Base-by-base conservation (phyloP, 176 grass and related monocot genomes). In the Puccinellia tenuiflora region DNA sequence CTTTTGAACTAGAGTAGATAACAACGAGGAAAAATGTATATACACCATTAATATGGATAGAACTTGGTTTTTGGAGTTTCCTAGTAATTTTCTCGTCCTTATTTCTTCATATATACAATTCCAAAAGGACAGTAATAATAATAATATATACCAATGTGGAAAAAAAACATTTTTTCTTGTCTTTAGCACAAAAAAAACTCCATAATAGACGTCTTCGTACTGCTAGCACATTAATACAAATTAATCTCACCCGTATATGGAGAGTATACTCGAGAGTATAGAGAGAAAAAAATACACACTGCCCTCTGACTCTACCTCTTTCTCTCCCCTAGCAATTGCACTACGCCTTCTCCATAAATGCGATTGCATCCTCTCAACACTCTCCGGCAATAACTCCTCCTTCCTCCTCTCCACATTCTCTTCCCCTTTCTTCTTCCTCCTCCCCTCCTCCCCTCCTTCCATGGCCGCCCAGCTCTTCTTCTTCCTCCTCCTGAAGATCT, bases 281-380 rank as follows among this genome's bases (percentile, higher is more conserved):
- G 30, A 83, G 76, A 21, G 39, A 60, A 7, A 78, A n/a, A 60
- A 51, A 28, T 52, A 76, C 46, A 24, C 28, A 72, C 10, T 47
- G 9, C 14, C 29, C 55, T 64, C 79, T 75, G 69, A 48, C 42
- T 48, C 69, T 72, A 28, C 40, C 55, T 81, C 78, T 81, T 83
- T 83, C 88, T 83, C 85, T 86, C 48, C 65, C 37, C 55, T 87
- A 83, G 88, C 89, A 95, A 91, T 90, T 86, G 81, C 96, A 84
- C 83, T 88, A 85, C 90, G 86, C 75, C 79, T 48, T 87, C 84
- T 86, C 96, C 88, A 93, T 98, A 98, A 98, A 98, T 98, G 91
- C 87, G 86, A 93, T 95, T 92, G 96, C 93, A 96, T 91, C 97
- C 76, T 86, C 97, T 87, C 93, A 92, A 89, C 91, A 93, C 91